Evolutionary conservation across 345 rosid species (phyloP).

Genomic region (Brassica juncea): DNA sequence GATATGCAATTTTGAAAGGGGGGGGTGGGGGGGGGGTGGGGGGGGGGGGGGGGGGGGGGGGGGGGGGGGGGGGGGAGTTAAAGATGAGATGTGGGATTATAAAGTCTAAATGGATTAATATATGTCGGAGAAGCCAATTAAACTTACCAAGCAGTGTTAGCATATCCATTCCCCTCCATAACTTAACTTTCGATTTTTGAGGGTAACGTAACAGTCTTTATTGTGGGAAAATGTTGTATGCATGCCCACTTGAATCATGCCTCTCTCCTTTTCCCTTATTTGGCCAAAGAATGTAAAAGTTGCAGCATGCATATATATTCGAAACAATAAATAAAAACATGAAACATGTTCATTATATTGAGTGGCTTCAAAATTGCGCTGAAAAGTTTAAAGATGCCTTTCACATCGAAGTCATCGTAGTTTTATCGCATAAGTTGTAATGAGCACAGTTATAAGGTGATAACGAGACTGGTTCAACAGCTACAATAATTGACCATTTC

Average conservation of each 20-base stretch:
- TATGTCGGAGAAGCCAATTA: neutral
- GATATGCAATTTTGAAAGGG: no score
- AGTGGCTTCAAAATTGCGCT: no score
- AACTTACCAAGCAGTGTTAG: neutral
- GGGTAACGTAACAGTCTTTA: constrained; percentile 5
- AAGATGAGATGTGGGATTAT: no score
- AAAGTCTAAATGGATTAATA: no score
- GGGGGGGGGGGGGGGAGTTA: no score
- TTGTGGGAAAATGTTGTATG: constrained; percentile 32
- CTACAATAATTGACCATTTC: constrained; percentile 28
- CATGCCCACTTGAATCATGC: constrained; percentile 22
- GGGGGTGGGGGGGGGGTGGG: no score
- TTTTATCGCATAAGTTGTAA: neutral
- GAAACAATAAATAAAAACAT: neutral
- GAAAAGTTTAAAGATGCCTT: no score
- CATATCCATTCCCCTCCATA: constrained; percentile 13
- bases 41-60: no score
- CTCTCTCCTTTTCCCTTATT: neutral
- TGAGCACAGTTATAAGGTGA: neutral
- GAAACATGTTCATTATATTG: neutral
- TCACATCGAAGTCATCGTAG: no score
- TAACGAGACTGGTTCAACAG: constrained; percentile 14
- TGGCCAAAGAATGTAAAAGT: constrained; percentile 12
- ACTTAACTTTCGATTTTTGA: neutral
- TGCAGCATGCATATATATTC: neutral